These are phyloP conservation scores for Epichloe baconii DNA, from an alignment of 2,329 filamentous ascomycete genomes.

Conservation along the genomic window DNA sequence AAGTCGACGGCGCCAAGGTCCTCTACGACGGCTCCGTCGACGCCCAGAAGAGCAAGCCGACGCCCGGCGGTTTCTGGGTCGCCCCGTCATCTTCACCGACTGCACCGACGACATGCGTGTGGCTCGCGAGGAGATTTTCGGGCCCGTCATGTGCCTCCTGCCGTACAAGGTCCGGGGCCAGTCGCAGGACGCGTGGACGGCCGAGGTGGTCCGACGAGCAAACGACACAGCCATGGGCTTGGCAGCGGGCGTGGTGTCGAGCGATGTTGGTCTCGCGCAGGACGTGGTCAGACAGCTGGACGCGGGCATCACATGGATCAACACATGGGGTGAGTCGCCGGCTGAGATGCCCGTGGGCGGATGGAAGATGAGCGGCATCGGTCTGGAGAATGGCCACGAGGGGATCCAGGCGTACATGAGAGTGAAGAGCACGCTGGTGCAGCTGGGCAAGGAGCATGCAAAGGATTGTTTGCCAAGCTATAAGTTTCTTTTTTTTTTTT, in stretches of 20 bases:
- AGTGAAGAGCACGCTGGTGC: constrained; percentile 80
- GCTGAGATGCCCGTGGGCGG: constrained; percentile 88
- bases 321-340: constrained; percentile 85
- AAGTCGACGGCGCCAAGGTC: constrained; percentile 59
- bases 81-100: constrained; percentile 70
- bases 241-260: constrained; percentile 73
- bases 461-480: constrained; percentile 56
- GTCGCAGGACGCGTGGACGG: constrained; percentile 29
- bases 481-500: constrained; percentile 17
- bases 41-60: constrained; percentile 35
- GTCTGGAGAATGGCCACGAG: constrained; percentile 71
- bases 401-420: constrained; percentile 72
- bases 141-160: constrained; percentile 73
- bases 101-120: constrained; percentile 76
- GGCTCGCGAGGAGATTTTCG: constrained; percentile 74
- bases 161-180: constrained; percentile 44
- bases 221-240: constrained; percentile 69
- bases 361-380: constrained; percentile 83
- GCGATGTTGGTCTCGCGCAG: constrained; percentile 61
- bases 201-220: constrained; percentile 58
- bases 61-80: constrained; percentile 65
- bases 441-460: constrained; percentile 58
- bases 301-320: constrained; percentile 84
- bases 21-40: constrained; percentile 57
- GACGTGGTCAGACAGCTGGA: constrained; percentile 56